Evolutionary conservation across 305 asterid genomes (phyloP), one percentile per base, ranked within the genome.

Genomic region (Ilex paraguariensis): DNA sequence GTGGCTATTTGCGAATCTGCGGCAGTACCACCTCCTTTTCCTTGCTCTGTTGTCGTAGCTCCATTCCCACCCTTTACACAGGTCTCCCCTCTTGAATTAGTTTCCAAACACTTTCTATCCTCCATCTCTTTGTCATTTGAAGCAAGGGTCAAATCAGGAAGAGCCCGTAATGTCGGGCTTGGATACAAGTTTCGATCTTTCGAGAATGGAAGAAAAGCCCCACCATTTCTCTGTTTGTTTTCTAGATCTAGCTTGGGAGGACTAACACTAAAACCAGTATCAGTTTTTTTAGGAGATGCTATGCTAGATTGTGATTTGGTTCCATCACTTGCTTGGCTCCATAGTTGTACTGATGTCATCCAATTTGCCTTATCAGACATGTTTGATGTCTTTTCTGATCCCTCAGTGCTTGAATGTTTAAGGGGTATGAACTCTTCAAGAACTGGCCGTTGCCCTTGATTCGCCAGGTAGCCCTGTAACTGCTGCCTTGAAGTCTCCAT

Each of bases 401-500:
- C 69, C 31, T 74, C 79, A 1, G 70, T 50, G 21, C 61, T 69
- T 8, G 81, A n/a, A 65, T 72, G 76, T 51, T 77, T 89, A 0
- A 87, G 73, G 3, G 98, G 98, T 36, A 92, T 92, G 73, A 89
- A 92, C 60, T 92, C 88, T 66, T 92, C 97, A 12, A 92, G 86
- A 46, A 92, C 76, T 3, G 98, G 97, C 54, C 74, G 82, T n/a
- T 77, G 64, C 14, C 61, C 82, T 49, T 73, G 81, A 68, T 71
- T 77, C 9, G 70, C 75, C 48, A 75, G 75, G 67, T 75, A 84
- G 31, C 86, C 69, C 16, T 85, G 89, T 9, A 92, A 78, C 75
- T 87, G 97, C 66, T 85, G 93, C 77, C 85, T 82, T 51, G 92
- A 89, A n/a, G 90, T 80, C 59, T 92, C 98, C 95, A 92, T 86